Evolutionary conservation across 371 early-diverging fungal species (phyloP).

Genomic region (Rhizopus delemar): DNA sequence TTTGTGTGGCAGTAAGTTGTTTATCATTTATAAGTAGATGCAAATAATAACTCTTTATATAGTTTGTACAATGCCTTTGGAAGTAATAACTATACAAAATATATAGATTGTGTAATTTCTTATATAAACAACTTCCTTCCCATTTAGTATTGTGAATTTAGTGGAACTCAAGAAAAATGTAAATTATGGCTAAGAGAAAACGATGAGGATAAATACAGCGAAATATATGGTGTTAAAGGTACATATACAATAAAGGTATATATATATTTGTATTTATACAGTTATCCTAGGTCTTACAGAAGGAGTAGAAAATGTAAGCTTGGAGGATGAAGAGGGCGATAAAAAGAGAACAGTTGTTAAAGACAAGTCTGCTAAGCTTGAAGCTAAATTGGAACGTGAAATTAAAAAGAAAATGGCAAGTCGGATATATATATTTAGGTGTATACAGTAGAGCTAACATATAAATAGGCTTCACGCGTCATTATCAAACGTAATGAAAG

Average conservation of each 20-base stretch:
- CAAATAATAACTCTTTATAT: slow-evolving; percentile 2
- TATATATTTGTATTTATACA: not conserved
- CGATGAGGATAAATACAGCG: slow-evolving; percentile 58
- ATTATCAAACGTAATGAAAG: slow-evolving; percentile 82
- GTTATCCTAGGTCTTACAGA: slow-evolving; percentile 36
- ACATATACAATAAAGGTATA: slow-evolving; percentile 26
- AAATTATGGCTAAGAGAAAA: slow-evolving; percentile 74
- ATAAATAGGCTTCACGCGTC: slow-evolving; percentile 52
- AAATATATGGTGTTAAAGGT: slow-evolving; percentile 57
- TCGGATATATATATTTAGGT: not conserved
- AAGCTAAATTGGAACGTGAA: slow-evolving; percentile 77
- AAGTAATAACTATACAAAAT: slow-evolving; percentile 34
- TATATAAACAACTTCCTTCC: not conserved
- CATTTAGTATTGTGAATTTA: slow-evolving; percentile 86
- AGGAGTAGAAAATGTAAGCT: slow-evolving; percentile 33
- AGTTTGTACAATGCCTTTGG: slow-evolving; percentile 65
- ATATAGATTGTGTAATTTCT: not conserved
- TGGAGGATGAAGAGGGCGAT: slow-evolving; percentile 35
- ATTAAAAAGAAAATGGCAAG: slow-evolving; percentile 73
- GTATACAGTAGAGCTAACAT: not conserved
- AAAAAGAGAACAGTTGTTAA: slow-evolving; percentile 54
- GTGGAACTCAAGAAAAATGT: slow-evolving; percentile 79
- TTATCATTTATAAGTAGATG: not conserved
- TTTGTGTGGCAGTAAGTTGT: slow-evolving; percentile 53
- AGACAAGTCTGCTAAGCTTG: slow-evolving; percentile 55